These are phyloP conservation scores for Withania somnifera DNA, from an alignment of 305 asterid genomes.

Conservation along the genomic window DNA sequence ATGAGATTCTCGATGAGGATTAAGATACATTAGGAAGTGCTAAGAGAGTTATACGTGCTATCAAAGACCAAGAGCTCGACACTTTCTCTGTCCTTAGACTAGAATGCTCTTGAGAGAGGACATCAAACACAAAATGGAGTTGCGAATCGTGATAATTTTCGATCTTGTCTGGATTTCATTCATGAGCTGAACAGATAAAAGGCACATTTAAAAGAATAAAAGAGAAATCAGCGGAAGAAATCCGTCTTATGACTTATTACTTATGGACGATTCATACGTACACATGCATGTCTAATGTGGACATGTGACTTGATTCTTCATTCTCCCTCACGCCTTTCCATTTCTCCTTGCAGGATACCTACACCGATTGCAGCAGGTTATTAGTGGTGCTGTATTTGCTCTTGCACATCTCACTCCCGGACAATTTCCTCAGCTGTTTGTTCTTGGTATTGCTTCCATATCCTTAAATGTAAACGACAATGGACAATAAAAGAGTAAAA, in stretches of 20 bases:
- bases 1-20: neutral
- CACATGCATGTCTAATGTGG: neutral
- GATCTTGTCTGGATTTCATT: neutral
- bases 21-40: neutral
- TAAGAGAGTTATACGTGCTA: neutral
- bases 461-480: neutral
- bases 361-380: conserved; percentile 65
- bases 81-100: neutral
- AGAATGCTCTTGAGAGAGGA: neutral
- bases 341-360: conserved; percentile 60
- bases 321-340: neutral
- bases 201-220: neutral
- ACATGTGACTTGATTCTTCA: neutral
- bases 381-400: conserved; percentile 85
- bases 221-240: neutral
- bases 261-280: neutral
- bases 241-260: neutral
- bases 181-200: neutral
- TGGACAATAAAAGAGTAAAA: neutral
- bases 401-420: conserved; percentile 90
- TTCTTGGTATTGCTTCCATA: conserved; percentile 51
- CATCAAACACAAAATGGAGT: neutral
- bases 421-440: conserved; percentile 82
- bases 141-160: neutral
- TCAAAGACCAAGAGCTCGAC: neutral